Evolutionary conservation across 177 flowering plant genomes (phyloP).

Genomic region (Vitis hybrid): DNA sequence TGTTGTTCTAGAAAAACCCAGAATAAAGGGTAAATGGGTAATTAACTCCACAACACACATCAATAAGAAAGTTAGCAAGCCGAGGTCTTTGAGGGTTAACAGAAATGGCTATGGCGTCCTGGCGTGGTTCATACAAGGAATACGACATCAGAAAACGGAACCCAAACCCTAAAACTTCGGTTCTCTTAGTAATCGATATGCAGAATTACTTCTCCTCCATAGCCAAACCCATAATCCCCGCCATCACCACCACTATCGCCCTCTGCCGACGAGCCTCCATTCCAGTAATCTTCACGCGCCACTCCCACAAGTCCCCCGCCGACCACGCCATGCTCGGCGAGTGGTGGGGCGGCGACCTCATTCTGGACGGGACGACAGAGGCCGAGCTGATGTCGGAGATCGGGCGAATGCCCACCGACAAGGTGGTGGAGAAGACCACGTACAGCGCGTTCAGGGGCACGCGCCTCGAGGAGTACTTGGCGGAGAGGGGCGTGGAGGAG

Average conservation of each 20-base stretch:
- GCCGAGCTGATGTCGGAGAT: conserved; percentile 54
- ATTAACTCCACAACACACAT: too few relatives aligned
- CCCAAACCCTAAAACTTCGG: conserved; percentile 59
- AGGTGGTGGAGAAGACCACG: conserved; percentile 67
- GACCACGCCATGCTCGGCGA: conserved; percentile 64
- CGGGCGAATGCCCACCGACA: conserved; percentile 23
- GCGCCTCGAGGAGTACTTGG: conserved; percentile 49
- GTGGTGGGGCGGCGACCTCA: conserved; percentile 65
- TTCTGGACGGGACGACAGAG: conserved; percentile 62
- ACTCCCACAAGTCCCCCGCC: conserved; percentile 53
- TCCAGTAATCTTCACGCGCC: conserved; percentile 81
- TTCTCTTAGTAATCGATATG: conserved; percentile 68
- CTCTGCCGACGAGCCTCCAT: conserved; percentile 57
- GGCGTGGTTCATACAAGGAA: conserved; percentile 31
- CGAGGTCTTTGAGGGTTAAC: too few relatives aligned
- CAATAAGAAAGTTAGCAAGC: too few relatives aligned
- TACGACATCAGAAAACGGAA: conserved; percentile 41
- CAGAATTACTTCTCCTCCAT: conserved; percentile 68
- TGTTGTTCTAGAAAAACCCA: too few relatives aligned
- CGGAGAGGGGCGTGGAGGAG: conserved; percentile 55
- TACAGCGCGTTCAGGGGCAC: conserved; percentile 68
- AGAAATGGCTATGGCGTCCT: too few relatives aligned
- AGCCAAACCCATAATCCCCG: conserved; percentile 53
- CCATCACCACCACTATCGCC: conserved; percentile 49
- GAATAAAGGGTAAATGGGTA: too few relatives aligned